A percentile compares a stretch with the other conserved stretches of the same genome.
These are phyloP conservation scores for Fusarium austroafricanum DNA, from an alignment of 2,329 filamentous ascomycete genomes.

Conservation along the genomic window DNA sequence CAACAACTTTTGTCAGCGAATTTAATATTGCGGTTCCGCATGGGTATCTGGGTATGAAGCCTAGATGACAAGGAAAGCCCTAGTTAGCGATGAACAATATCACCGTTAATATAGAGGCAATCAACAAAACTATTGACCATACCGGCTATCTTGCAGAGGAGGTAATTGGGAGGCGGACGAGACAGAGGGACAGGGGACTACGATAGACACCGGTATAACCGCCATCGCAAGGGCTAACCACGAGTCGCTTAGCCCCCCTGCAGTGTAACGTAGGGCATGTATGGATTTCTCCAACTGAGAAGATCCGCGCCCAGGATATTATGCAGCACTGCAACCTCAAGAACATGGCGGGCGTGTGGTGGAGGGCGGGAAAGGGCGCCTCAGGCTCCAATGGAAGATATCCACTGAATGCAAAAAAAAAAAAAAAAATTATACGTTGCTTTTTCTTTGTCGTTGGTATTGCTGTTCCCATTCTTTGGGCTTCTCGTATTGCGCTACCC, in stretches of 20 bases:
- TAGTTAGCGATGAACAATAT: constrained; percentile 3
- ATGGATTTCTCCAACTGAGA: constrained; percentile 30
- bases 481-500: constrained; percentile 22
- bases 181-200: background rate
- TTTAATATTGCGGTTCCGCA: constrained; percentile 15
- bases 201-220: background rate
- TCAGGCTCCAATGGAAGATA: constrained; percentile 6
- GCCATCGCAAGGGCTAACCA: constrained; percentile 1
- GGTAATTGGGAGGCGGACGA: constrained; percentile 10
- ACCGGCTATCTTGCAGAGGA: background rate
- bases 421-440: constrained; percentile 12
- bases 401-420: background rate
- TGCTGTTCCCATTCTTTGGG: background rate
- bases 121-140: constrained; percentile 1
- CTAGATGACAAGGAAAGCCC: constrained; percentile 11
- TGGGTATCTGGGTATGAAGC: background rate
- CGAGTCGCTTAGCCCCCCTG: constrained; percentile 23
- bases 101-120: constrained; percentile 8
- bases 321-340: constrained; percentile 34
- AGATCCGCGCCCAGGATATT: constrained; percentile 44
- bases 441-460: constrained; percentile 14
- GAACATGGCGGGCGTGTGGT: constrained; percentile 25
- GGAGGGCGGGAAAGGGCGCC: constrained; percentile 25
- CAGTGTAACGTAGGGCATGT: constrained; percentile 31
- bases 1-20: constrained; percentile 7